Evolutionary conservation across 176 grass and related monocot species (phyloP).

Genomic region (Themeda triandra): DNA sequence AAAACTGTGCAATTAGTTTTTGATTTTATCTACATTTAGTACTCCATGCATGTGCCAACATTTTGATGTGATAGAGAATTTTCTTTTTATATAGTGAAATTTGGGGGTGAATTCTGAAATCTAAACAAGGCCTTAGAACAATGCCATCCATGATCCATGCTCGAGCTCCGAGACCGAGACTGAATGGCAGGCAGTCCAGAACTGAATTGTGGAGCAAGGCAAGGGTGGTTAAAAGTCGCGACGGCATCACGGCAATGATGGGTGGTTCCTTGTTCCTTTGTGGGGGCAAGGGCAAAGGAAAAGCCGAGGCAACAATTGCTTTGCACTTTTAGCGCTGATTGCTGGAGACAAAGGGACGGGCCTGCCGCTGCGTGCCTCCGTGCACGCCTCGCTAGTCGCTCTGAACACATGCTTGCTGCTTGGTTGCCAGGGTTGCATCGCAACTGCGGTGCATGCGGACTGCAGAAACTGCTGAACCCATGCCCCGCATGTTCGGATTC

Average conservation of each 20-base stretch:
- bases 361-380: neutral
- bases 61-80: too few species aligned
- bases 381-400: neutral
- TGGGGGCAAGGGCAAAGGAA: conserved; percentile 16
- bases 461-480: too few species aligned
- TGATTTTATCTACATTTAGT: too few species aligned
- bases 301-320: neutral
- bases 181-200: neutral
- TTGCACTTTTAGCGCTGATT: conserved; percentile 18
- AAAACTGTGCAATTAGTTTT: too few species aligned
- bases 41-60: too few species aligned
- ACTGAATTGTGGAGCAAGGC: too few species aligned
- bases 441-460: neutral
- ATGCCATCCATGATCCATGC: neutral
- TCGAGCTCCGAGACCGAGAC: neutral
- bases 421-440: conserved; percentile 17
- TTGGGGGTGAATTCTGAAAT: too few species aligned
- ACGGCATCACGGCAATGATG: conserved; percentile 26
- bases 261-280: neutral
- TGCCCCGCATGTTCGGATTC: neutral
- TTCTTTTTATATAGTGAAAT: too few species aligned
- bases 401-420: conserved; percentile 1
- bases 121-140: too few species aligned
- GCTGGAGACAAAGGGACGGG: conserved; percentile 17
- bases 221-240: neutral